Evolutionary conservation across 441 rosid genomes (phyloP), one percentile per base, ranked within the genome.

Genomic region (Gossypium davidsonii): DNA sequence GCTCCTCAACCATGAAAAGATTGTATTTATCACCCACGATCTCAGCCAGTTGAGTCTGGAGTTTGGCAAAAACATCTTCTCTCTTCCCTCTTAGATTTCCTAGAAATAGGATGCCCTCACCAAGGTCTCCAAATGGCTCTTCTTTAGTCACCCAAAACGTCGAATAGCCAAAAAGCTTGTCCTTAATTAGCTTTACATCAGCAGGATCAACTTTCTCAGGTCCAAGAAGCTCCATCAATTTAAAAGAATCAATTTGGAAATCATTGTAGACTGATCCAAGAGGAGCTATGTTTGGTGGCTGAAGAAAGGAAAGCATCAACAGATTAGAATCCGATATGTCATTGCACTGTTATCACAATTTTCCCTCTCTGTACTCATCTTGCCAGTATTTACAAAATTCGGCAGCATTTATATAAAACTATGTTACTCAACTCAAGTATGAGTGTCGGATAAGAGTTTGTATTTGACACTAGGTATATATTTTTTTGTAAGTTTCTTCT

Each of bases 131-230:
- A 82, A 92, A 94, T 25, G 93, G 94, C 85, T 94, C 99, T 90
- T 94, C 98, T 83, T 90, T 92, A 11, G 96, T 92, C 23, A 94
- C 96, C 99, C 99, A 94, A 57, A 91, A 94, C n/a, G 99, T 91
- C n/a, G 98, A 83, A 83, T 94, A 92, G 3, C 99, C 98, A 65
- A 94, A 94, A 82, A 91, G 89, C 53, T 79, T 87, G 18, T 92
- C 96, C 83, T 91, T 94, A 67, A 94, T 86, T 52, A 82, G 80
- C 85, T 94, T 91, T 34, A 89, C 97, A 85, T 92, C 97, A 1
- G 85, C 74, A 61, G 97, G 92, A 58, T 94, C 97, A n/a, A 94
- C 98, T 80, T 87, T 92, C 80, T 94, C 99, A 0, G 97, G 97
- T 76, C 97, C 99, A 78, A 94, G 97, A 83, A 94, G 96, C 86